Evolutionary conservation across 805 yeast species (phyloP).

Genomic region (Zygosaccharomyces rouxii): DNA sequence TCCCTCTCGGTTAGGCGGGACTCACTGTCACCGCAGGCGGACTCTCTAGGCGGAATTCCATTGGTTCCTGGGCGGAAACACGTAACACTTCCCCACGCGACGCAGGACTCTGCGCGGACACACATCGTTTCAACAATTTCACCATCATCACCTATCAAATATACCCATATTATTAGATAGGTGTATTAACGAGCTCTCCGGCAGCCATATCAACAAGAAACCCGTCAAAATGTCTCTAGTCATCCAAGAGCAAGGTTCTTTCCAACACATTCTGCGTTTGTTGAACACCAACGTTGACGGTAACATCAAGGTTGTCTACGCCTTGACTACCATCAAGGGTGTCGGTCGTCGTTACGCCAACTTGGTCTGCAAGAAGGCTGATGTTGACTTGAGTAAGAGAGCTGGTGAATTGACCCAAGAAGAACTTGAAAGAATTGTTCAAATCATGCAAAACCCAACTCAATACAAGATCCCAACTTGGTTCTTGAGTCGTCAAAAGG

Average conservation of each 20-base stretch:
- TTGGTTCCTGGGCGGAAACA: neutral
- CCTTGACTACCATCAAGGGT: constrained; percentile 99
- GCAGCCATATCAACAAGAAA: constrained; percentile 9
- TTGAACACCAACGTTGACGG: constrained; percentile 99
- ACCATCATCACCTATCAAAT: neutral
- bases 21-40: neutral
- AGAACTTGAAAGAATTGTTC: constrained; percentile 99
- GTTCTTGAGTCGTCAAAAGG: constrained; percentile 99
- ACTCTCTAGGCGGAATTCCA: neutral
- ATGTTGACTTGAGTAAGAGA: constrained; percentile 95
- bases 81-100: neutral
- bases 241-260: constrained; percentile 98
- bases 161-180: neutral
- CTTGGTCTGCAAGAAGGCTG: constrained; percentile 99
- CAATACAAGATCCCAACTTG: constrained; percentile 99
- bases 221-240: constrained; percentile 81
- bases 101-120: constrained; percentile 1
- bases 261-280: constrained; percentile 99
- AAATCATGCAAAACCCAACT: constrained; percentile 99
- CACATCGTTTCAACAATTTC: constrained; percentile 1
- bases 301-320: constrained; percentile 99
- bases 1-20: too few species aligned
- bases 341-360: constrained; percentile 99
- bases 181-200: constrained; percentile 1
- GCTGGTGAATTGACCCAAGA: constrained; percentile 99